phyloP scores from a whole-genome alignment of 192 early-diverging fungal genomes.

The Backusella tarrabulga region DNA sequence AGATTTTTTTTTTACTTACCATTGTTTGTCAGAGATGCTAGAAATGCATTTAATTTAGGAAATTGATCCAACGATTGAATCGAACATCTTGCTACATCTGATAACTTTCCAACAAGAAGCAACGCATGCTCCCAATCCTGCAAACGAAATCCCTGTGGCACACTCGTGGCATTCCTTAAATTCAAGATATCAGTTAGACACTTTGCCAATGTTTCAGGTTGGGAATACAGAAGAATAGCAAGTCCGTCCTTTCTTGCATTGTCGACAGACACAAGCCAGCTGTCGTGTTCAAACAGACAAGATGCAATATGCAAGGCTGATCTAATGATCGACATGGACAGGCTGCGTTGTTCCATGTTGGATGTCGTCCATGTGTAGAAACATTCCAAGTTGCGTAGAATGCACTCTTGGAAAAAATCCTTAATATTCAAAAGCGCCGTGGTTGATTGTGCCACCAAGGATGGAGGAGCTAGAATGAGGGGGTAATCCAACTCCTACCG shows the following conservation, averaged over 20 bases:
- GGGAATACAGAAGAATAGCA: not conserved
- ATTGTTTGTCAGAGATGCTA: not conserved
- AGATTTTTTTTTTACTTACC: not conserved
- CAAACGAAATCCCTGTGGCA: not conserved
- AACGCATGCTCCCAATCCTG: not conserved
- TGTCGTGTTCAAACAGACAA: not conserved
- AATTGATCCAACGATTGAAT: not conserved
- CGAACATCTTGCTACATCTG: not conserved
- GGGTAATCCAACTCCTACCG: conserved; percentile 7
- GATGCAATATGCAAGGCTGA: not conserved
- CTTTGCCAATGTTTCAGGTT: not conserved
- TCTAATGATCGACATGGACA: not conserved
- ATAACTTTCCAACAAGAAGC: not conserved
- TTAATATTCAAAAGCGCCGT: not conserved
- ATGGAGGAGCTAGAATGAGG: not conserved
- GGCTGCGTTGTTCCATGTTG: not conserved
- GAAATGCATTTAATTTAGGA: not conserved
- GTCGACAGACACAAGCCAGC: not conserved
- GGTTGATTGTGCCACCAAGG: not conserved
- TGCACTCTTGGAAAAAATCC: not conserved
- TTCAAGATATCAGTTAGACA: not conserved
- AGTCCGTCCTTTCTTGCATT: not conserved
- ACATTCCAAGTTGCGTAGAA: not conserved
- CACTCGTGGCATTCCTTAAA: not conserved
- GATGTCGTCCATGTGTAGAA: not conserved